Evolutionary conservation across 2,329 filamentous ascomycete species (phyloP), one percentile per base, ranked within the genome.

Genomic region (Apiospora phragmitis): DNA sequence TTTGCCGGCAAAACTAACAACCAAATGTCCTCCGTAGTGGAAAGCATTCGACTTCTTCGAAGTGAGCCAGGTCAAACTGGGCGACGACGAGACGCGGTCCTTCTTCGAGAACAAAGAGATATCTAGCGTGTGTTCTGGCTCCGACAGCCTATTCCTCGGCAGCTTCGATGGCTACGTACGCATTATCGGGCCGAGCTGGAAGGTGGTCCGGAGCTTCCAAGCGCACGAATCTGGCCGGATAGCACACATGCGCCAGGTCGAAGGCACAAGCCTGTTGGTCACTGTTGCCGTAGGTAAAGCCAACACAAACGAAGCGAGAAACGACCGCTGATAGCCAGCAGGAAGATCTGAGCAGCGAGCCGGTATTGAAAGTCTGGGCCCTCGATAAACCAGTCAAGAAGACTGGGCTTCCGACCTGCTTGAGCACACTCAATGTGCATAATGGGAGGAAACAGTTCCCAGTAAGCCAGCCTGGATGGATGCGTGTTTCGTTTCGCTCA

Each of bases 11-110:
- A 24, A 38, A 38, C 32, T 62, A 38, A 62, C 55, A 12, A 38
- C 32, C n/a, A 38, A 38, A 38, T 35, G 32, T 14, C 16, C 29
- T 14, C 26, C 29, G 8, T 75, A 97, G 95, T 98, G 96, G 95
- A 98, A 98, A 93, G 92, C 93, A 76, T 99, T 99, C 86, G 95
- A 97, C 88, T 99, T 99, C 91, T 98, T 99, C 89, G 94, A 98
- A 84, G 94, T 97, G 81, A 91, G 91, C 80, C 92, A 93, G 80
- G 91, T 98, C 81, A 90, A 92, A 79, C 88, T 95, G 77, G 89
- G 89, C 76, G 92, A 97, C 81, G 92, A 92, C 78, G 94, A 97
- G 80, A 92, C 90, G 80, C 90, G 91, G 76, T 88, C 90, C 79
- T 88, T 94, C 79, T 92, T 97, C 84, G 92, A 95, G 81, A 92